Conservation (phyloP, 176 grass and related monocot genomes). For the Juncus inflexus region DNA sequence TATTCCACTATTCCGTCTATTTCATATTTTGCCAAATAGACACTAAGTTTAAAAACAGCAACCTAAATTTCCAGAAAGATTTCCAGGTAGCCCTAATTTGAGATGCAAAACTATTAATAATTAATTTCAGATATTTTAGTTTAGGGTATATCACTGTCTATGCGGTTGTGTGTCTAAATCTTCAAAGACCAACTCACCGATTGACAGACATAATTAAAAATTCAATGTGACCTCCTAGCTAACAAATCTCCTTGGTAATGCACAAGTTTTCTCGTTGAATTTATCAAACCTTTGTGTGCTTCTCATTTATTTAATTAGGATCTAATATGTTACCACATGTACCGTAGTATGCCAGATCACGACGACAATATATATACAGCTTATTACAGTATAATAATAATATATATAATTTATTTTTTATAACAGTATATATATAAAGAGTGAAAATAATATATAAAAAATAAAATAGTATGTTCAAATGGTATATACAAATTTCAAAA, state of each 20-base stretch:
- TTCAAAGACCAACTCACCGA: background rate
- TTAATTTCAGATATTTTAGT: background rate
- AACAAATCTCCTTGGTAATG: background rate
- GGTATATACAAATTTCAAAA: too few relatives aligned
- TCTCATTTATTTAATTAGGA: background rate
- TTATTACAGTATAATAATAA: too few relatives aligned
- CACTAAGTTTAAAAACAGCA: background rate
- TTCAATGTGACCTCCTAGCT: slow-evolving; percentile 1
- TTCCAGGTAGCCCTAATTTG: background rate
- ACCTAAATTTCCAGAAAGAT: background rate
- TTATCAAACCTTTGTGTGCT: background rate
- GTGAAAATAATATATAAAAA: too few relatives aligned
- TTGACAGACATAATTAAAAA: background rate
- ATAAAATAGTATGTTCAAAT: too few relatives aligned
- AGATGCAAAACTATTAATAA: background rate
- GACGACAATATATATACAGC: too few relatives aligned
- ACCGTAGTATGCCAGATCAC: background rate
- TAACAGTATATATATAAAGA: background rate
- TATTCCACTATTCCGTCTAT: too few relatives aligned
- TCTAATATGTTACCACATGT: background rate
- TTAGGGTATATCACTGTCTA: slow-evolving; percentile 10
- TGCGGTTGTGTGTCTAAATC: slow-evolving; percentile 11
- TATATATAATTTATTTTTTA: background rate
- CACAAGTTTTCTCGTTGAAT: background rate
- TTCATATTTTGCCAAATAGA: too few relatives aligned